phyloP scores from a whole-genome alignment of 2,329 filamentous ascomycete species.

The Grosmannia serpens region DNA sequence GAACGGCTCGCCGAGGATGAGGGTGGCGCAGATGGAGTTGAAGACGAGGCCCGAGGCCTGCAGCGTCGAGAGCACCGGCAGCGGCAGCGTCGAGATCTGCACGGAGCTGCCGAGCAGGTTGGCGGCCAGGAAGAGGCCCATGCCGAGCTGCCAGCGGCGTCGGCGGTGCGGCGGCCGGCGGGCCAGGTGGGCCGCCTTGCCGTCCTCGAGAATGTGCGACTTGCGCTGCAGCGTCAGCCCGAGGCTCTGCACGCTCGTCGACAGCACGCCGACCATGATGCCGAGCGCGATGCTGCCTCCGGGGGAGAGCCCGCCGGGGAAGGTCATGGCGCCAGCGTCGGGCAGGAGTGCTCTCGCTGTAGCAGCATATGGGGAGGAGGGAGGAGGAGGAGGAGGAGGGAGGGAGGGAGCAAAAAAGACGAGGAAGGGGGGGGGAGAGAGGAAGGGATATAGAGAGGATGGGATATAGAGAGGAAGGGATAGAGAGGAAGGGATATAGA shows the following conservation, averaged over 20 bases:
- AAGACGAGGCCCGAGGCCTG: conserved; percentile 95
- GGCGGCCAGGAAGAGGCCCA: conserved; percentile 92
- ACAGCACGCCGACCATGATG: conserved; percentile 84
- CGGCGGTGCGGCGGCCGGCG: conserved; percentile 80
- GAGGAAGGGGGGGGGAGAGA: not conserved
- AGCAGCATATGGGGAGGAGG: not conserved
- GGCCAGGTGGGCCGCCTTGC: conserved; percentile 68
- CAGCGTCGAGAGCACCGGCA: conserved; percentile 87
- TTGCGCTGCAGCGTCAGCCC: conserved; percentile 94
- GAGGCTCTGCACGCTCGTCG: conserved; percentile 88
- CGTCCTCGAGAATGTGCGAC: conserved; percentile 94
- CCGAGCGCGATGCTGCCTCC: conserved; percentile 73
- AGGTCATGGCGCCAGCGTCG: conserved; percentile 47
- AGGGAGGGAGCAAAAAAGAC: not conserved
- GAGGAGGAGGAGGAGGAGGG: not conserved
- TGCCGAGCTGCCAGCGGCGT: conserved; percentile 90
- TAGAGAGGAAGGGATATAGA: not conserved
- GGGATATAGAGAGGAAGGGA: no score
- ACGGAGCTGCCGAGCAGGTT: conserved; percentile 93
- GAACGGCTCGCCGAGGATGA: conserved; percentile 88
- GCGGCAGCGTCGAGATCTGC: conserved; percentile 89
- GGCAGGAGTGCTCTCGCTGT: conserved; percentile 4
- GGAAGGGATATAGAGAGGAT: not conserved
- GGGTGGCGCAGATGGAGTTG: conserved; percentile 92
- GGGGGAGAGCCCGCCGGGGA: conserved; percentile 64